phyloP scores from a whole-genome alignment of 1,139 yeast genomes.

The Kluyveromyces sp. region DNA sequence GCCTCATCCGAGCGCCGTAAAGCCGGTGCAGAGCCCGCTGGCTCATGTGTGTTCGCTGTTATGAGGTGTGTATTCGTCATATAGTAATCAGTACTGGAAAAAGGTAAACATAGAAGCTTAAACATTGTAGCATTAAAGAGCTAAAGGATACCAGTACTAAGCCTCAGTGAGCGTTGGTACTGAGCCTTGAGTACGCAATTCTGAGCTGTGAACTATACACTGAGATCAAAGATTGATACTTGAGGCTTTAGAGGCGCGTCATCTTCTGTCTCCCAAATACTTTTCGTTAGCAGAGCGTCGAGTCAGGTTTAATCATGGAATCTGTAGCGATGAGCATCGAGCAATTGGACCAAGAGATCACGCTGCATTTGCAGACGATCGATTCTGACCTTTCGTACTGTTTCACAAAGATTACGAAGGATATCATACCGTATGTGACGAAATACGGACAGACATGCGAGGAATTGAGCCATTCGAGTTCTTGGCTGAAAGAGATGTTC shows the following conservation, averaged over 20 bases:
- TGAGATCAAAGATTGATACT: no score
- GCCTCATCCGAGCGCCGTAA: no score
- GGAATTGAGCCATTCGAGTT: conserved; percentile 25
- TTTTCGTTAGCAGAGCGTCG: no score
- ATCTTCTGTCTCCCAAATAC: no score
- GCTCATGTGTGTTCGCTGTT: no score
- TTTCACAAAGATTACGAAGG: conserved; percentile 27
- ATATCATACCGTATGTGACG: conserved; percentile 28
- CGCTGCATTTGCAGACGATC: conserved; percentile 69
- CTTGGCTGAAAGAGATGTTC: conserved; percentile 28
- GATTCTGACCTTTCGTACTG: conserved; percentile 43
- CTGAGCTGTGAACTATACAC: not conserved
- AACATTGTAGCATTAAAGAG: no score
- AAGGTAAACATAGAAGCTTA: not conserved
- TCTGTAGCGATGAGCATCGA: conserved; percentile 38
- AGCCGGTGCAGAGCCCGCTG: not conserved
- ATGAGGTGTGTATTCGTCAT: not conserved
- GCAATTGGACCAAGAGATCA: conserved; percentile 72
- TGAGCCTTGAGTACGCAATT: not conserved
- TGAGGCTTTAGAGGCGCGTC: no score
- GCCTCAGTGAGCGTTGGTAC: no score
- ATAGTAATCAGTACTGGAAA: not conserved
- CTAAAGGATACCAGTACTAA: no score
- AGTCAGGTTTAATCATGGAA: no score
- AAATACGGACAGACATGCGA: conserved; percentile 27